Percentiles rank a stretch among this genome's conserved stretches.
Conservation (phyloP, 768 basidiomycete species). For the Suillus fuscotomentosus region DNA sequence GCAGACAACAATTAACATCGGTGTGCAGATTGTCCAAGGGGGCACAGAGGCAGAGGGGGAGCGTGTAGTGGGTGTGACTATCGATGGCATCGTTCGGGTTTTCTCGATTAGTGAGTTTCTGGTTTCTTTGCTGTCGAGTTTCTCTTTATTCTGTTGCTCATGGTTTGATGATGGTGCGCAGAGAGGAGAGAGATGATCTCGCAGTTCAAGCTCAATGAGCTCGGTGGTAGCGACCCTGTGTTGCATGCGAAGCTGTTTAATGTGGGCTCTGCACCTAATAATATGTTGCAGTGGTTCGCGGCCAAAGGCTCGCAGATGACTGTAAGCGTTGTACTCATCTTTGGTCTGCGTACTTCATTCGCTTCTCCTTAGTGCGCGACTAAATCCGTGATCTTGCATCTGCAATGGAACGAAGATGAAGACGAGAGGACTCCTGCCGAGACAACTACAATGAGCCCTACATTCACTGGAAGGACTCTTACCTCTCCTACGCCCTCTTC, state of each 20-base stretch:
- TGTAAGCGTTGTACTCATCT: constrained; percentile 38
- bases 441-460: constrained; percentile 23
- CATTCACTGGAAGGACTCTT: constrained; percentile 18
- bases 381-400: constrained; percentile 79
- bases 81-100: constrained; percentile 87
- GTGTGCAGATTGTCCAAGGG: constrained; percentile 71
- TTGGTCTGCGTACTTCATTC: background rate
- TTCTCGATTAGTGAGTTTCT: constrained; percentile 79
- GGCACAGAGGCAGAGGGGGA: constrained; percentile 56
- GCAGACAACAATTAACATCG: constrained; percentile 89
- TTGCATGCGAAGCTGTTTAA: constrained; percentile 68
- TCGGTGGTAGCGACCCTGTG: constrained; percentile 66
- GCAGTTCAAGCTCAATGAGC: constrained; percentile 82
- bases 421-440: constrained; percentile 16
- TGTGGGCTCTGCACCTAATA: constrained; percentile 79
- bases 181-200: constrained; percentile 85
- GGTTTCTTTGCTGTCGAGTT: background rate
- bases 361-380: constrained; percentile 69
- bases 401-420: constrained; percentile 83
- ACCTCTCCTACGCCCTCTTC: constrained; percentile 28
- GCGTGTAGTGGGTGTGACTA: constrained; percentile 85
- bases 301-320: constrained; percentile 91
- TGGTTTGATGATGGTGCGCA: constrained; percentile 20
- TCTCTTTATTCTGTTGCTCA: constrained; percentile 26
- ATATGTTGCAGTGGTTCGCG: constrained; percentile 94